Evolutionary conservation across 306 rosid species (phyloP).

Genomic region (Quercus variabilis): DNA sequence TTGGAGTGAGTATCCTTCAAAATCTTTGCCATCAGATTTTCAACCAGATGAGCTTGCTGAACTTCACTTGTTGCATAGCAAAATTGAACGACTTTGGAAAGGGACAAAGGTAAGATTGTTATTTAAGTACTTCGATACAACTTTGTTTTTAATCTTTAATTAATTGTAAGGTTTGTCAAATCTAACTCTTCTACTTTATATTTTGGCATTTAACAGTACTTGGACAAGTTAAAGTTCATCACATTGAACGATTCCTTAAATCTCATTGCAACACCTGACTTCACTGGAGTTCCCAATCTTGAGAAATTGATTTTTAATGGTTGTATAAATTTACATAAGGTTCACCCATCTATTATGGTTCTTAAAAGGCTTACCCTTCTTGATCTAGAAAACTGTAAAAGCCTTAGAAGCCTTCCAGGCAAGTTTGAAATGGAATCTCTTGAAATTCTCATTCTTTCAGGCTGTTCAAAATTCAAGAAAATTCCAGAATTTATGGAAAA

Average conservation of each 20-base stretch:
- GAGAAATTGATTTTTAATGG: not conserved
- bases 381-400: not conserved
- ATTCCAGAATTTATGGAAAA: conserved; percentile 26
- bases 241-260: not conserved
- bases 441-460: conserved; percentile 17
- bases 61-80: too few relatives aligned
- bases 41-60: too few relatives aligned
- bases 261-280: not conserved
- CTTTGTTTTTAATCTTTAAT: too few relatives aligned
- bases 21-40: too few relatives aligned
- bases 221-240: not conserved
- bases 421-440: conserved; percentile 15
- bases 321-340: not conserved
- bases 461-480: conserved; percentile 19
- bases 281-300: not conserved
- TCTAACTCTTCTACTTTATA: not conserved
- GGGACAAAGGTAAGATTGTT: too few relatives aligned
- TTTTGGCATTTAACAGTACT: not conserved
- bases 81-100: too few relatives aligned
- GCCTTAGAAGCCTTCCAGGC: not conserved
- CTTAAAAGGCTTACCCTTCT: not conserved
- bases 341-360: not conserved
- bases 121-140: too few relatives aligned
- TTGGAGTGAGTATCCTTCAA: too few relatives aligned
- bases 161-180: too few relatives aligned